Conservation (phyloP, 352 stramenopile species). For the Pythium biforme region DNA sequence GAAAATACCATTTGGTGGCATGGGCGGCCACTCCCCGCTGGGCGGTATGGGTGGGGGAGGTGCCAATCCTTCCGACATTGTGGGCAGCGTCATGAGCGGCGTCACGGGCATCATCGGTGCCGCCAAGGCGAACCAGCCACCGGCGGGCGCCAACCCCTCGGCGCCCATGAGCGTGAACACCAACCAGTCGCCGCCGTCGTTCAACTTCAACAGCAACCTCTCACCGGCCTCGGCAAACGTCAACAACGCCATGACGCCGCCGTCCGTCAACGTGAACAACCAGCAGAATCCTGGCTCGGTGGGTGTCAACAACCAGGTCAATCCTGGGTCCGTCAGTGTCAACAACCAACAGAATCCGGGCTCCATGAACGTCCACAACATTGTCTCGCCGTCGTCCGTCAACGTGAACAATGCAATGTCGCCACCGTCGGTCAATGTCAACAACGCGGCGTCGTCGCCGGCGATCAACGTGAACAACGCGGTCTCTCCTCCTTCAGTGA, state of each 20-base stretch:
- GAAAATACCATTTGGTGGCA: background rate
- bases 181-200: background rate
- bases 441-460: background rate
- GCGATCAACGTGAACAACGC: constrained; percentile 3
- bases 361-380: background rate
- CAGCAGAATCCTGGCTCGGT: background rate
- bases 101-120: background rate
- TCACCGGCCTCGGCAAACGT: background rate
- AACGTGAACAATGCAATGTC: background rate
- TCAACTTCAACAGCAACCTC: constrained; percentile 11
- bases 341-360: background rate
- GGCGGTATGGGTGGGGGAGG: background rate
- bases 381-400: background rate
- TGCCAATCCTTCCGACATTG: background rate
- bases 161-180: constrained; percentile 3
- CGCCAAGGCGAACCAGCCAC: background rate
- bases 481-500: background rate
- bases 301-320: background rate
- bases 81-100: background rate
- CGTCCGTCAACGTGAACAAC: constrained; percentile 11
- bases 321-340: background rate
- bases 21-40: background rate
- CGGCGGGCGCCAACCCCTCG: background rate
- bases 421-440: background rate
- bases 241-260: constrained; percentile 1